A percentile compares a stretch with the other conserved stretches of the same genome.
These are phyloP conservation scores for Cladosporium sp. DNA, from an alignment of 2,329 filamentous ascomycete species.

Conservation along the genomic window DNA sequence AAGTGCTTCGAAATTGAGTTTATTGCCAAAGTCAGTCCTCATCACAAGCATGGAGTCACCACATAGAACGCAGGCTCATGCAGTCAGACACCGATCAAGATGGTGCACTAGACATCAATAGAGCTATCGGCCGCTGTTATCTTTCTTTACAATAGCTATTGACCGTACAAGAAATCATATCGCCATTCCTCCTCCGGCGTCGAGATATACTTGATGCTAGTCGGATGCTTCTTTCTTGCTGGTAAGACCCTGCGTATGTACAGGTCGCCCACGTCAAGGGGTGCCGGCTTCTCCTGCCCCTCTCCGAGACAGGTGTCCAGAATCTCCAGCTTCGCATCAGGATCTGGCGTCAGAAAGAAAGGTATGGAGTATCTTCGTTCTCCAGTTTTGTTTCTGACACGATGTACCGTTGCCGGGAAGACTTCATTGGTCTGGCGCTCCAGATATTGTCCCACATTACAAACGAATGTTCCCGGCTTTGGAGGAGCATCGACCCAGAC, in stretches of 20 bases:
- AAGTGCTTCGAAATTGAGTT: neutral
- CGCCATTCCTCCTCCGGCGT: conserved; percentile 39
- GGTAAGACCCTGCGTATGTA: conserved; percentile 39
- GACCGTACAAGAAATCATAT: conserved; percentile 25
- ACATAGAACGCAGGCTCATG: neutral
- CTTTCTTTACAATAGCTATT: neutral
- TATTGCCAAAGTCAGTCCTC: neutral
- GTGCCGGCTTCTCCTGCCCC: conserved; percentile 22
- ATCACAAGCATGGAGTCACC: no score
- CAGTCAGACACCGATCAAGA: neutral
- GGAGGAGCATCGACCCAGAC: conserved; percentile 48
- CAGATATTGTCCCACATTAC: conserved; percentile 54
- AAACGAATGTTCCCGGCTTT: conserved; percentile 46
- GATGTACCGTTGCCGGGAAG: conserved; percentile 27
- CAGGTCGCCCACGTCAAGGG: conserved; percentile 28
- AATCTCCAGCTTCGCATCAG: conserved; percentile 37
- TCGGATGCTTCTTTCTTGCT: conserved; percentile 41
- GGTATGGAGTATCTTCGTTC: conserved; percentile 43
- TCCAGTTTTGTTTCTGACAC: conserved; percentile 21
- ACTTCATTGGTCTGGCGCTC: conserved; percentile 46
- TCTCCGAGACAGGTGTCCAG: conserved; percentile 32
- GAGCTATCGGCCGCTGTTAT: neutral
- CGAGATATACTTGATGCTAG: conserved; percentile 39
- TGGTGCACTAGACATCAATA: neutral
- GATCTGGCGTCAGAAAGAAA: conserved; percentile 43